Conservation (phyloP, 805 yeast genomes). For the Lipomyces chichibuensis region DNA sequence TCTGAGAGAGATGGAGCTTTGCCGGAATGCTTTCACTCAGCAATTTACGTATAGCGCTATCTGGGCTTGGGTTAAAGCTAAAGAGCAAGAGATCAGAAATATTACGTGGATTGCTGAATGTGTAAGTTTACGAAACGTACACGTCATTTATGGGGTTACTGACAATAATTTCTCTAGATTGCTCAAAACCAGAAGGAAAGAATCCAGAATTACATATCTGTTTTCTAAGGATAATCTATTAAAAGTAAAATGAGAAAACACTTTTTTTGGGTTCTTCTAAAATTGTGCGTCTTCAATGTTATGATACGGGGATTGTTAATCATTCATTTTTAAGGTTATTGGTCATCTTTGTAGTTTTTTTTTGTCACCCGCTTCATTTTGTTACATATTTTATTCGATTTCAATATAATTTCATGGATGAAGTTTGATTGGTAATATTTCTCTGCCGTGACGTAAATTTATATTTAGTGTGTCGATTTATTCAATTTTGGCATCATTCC, state of each 20-base stretch:
- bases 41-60: conserved; percentile 78
- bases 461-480: too few relatives aligned
- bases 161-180: conserved; percentile 48
- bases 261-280: neutral
- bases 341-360: neutral
- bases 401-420: neutral
- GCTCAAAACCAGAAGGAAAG: conserved; percentile 97
- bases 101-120: conserved; percentile 99
- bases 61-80: conserved; percentile 96
- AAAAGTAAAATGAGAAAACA: neutral
- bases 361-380: neutral
- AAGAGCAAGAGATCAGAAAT: conserved; percentile 95
- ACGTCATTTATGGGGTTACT: neutral
- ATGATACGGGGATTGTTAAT: conserved; percentile 1
- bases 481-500: neutral
- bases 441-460: too few relatives aligned
- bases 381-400: conserved; percentile 1
- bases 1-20: conserved; percentile 85
- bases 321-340: neutral
- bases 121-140: conserved; percentile 32
- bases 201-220: conserved; percentile 86
- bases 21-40: conserved; percentile 93
- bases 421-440: neutral
- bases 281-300: neutral
- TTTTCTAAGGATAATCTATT: conserved; percentile 54